phyloP scores from a whole-genome alignment of 139 green algal species.

The Desmodesmus armatus region DNA sequence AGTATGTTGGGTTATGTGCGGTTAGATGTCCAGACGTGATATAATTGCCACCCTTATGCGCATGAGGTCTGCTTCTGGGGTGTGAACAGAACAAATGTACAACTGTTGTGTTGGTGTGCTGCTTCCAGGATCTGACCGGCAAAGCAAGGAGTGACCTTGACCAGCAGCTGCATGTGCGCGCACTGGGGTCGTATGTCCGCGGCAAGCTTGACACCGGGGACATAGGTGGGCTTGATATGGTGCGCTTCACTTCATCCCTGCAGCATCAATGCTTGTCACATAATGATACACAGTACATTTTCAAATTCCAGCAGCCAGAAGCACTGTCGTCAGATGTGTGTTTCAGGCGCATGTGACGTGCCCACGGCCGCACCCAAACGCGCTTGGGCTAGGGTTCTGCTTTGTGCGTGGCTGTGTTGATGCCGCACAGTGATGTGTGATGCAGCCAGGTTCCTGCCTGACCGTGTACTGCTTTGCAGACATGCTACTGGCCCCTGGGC shows the following conservation, averaged over 20 bases:
- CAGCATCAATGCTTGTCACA: background rate
- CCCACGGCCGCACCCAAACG: too few species aligned
- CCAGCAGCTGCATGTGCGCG: conserved; percentile 55
- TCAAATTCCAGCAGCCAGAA: background rate
- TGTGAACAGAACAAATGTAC: too few species aligned
- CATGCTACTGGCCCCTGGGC: background rate
- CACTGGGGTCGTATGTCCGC: conserved; percentile 67
- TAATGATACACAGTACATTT: background rate
- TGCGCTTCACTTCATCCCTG: background rate
- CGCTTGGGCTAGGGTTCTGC: too few species aligned
- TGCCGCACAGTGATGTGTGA: too few species aligned
- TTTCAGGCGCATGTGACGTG: background rate
- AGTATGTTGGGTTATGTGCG: too few species aligned
- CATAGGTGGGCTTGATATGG: conserved; percentile 53
- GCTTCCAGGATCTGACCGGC: conserved; percentile 19
- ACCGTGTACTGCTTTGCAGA: too few species aligned
- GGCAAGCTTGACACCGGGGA: conserved; percentile 63
- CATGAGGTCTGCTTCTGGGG: too few species aligned
- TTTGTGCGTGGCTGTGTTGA: too few species aligned
- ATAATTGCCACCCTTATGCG: too few species aligned
- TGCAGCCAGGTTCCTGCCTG: too few species aligned
- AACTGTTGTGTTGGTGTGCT: too few species aligned
- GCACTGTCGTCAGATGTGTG: background rate
- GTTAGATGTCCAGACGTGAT: too few species aligned
- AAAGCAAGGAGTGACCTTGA: conserved; percentile 1